phyloP scores from a whole-genome alignment of 2,329 filamentous ascomycete genomes.

The Zalaria sp. region DNA sequence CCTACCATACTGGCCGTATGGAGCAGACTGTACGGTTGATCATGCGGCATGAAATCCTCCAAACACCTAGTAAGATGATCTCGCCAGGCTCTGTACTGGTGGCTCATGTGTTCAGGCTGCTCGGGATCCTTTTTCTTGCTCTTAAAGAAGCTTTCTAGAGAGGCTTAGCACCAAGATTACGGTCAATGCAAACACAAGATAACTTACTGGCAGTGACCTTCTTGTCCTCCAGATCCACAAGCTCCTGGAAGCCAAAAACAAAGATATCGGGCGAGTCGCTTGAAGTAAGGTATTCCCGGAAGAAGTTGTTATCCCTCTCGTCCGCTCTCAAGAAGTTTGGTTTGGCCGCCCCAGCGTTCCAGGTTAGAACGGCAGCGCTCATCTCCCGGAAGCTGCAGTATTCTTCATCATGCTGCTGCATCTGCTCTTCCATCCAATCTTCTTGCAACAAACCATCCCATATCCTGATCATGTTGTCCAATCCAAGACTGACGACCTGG shows the following conservation, averaged over 20 bases:
- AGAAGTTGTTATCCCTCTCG: constrained; percentile 59
- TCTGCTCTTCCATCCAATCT: constrained; percentile 82
- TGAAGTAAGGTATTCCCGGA: constrained; percentile 64
- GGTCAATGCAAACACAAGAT: neutral
- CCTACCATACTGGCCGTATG: constrained; percentile 86
- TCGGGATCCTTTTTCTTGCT: constrained; percentile 71
- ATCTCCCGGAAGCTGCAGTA: constrained; percentile 81
- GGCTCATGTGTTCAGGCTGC: constrained; percentile 82
- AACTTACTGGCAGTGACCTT: constrained; percentile 77
- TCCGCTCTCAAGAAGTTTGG: constrained; percentile 64
- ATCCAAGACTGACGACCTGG: constrained; percentile 76
- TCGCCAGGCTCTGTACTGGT: constrained; percentile 92
- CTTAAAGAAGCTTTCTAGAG: constrained; percentile 63
- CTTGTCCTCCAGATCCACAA: constrained; percentile 97
- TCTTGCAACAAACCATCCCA: constrained; percentile 93
- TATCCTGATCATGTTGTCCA: constrained; percentile 67
- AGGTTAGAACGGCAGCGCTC: constrained; percentile 70
- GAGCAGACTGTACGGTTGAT: constrained; percentile 69
- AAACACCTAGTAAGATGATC: constrained; percentile 74
- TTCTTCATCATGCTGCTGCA: constrained; percentile 69
- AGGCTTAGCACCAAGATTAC: neutral
- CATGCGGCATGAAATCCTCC: constrained; percentile 66
- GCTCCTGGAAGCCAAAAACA: constrained; percentile 92
- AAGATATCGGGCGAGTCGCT: constrained; percentile 75
- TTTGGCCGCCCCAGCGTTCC: constrained; percentile 97